These are phyloP conservation scores for Tubosaeta brunneosetosa DNA, from an alignment of 768 basidiomycete species.

Conservation along the genomic window DNA sequence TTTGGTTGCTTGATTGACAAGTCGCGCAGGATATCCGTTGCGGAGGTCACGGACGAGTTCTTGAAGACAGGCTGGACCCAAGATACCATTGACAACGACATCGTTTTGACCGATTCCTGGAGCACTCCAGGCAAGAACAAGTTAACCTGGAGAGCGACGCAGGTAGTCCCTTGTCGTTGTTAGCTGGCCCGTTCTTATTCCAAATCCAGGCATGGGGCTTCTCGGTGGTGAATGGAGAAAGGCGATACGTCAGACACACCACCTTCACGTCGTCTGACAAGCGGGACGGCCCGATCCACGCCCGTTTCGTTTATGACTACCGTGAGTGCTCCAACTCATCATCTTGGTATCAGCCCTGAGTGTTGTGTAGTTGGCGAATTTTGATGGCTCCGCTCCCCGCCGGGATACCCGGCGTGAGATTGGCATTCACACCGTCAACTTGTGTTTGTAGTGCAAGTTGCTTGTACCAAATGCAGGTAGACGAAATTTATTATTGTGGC, in stretches of 20 bases:
- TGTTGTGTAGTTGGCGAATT: slow-evolving; percentile 12
- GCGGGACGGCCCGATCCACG: slow-evolving; percentile 46
- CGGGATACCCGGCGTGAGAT: neutral
- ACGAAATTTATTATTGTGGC: neutral
- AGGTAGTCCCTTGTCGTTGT: slow-evolving; percentile 38
- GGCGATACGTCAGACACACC: slow-evolving; percentile 57
- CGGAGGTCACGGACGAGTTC: slow-evolving; percentile 42
- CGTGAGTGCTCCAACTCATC: slow-evolving; percentile 37
- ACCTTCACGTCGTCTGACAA: slow-evolving; percentile 58
- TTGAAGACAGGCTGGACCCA: slow-evolving; percentile 41
- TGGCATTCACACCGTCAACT: neutral
- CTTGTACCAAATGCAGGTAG: neutral
- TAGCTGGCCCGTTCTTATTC: neutral
- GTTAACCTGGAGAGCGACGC: slow-evolving; percentile 56
- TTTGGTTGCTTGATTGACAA: slow-evolving; percentile 59
- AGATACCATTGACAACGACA: slow-evolving; percentile 34
- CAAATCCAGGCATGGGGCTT: slow-evolving; percentile 55
- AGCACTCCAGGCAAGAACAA: slow-evolving; percentile 62
- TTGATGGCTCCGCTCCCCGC: slow-evolving; percentile 2
- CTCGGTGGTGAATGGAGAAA: slow-evolving; percentile 51
- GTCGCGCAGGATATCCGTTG: slow-evolving; percentile 45
- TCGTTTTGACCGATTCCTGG: slow-evolving; percentile 38
- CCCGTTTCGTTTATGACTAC: slow-evolving; percentile 64
- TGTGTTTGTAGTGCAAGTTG: neutral
- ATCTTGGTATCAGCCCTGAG: slow-evolving; percentile 10